A percentile compares a stretch with the other conserved stretches of the same genome.
phyloP scores from a whole-genome alignment of 2,329 filamentous ascomycete species.

The Celoporthe dispersa region DNA sequence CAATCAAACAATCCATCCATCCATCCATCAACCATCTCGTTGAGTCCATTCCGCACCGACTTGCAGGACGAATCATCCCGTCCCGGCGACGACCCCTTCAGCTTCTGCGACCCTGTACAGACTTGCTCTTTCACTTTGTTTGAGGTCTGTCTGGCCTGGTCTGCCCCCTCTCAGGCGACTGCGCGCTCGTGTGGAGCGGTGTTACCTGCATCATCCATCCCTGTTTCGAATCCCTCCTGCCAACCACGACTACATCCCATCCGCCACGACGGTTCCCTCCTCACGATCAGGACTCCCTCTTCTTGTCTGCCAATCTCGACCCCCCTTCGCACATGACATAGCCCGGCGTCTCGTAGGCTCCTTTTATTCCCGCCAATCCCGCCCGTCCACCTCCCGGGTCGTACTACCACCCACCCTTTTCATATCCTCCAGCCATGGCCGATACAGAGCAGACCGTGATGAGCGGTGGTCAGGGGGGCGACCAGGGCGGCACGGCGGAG shows the following conservation, averaged over 20 bases:
- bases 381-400: conserved; percentile 11
- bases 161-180: neutral
- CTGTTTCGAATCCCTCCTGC: conserved; percentile 24
- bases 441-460: conserved; percentile 24
- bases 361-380: conserved; percentile 17
- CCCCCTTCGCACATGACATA: conserved; percentile 23
- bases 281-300: neutral
- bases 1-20: neutral
- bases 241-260: conserved; percentile 21
- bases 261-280: neutral
- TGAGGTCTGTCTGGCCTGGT: conserved; percentile 9
- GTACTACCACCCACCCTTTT: conserved; percentile 6
- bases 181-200: conserved; percentile 13
- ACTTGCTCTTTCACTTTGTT: neutral
- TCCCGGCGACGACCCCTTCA: conserved; percentile 9
- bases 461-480: conserved; percentile 20
- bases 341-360: conserved; percentile 11
- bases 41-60: neutral
- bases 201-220: conserved; percentile 18
- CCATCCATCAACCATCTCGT: neutral
- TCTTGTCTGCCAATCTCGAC: conserved; percentile 6
- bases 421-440: conserved; percentile 27
- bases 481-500: conserved; percentile 19
- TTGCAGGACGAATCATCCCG: neutral
- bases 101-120: neutral